Evolutionary conservation across 176 grass and related monocot genomes (phyloP).

Genomic region (Cenchrus fungigraminus): DNA sequence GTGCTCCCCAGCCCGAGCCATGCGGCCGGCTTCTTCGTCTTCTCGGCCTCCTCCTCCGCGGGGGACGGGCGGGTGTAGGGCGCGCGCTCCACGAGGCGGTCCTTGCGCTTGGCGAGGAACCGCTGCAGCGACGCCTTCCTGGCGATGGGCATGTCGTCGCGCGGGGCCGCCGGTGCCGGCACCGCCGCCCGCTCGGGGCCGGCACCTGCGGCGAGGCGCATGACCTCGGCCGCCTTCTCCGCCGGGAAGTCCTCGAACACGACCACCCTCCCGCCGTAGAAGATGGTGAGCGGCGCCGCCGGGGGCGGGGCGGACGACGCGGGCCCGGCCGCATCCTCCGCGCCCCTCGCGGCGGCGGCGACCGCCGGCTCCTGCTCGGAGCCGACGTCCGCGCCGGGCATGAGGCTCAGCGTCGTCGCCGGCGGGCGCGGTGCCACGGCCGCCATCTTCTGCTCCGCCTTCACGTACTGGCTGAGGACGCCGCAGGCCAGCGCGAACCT

Average conservation of each 20-base stretch:
- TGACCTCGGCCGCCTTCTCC: conserved; percentile 66
- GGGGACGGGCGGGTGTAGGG: conserved; percentile 45
- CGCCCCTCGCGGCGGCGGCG: no score
- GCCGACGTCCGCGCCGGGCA: conserved; percentile 67
- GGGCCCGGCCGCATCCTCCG: conserved; percentile 15
- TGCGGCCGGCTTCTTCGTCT: conserved; percentile 3
- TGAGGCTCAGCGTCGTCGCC: conserved; percentile 58
- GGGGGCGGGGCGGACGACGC: not conserved
- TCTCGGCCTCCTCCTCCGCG: not conserved
- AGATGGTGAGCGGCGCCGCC: conserved; percentile 67
- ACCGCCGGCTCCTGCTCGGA: not conserved
- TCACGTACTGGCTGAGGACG: conserved; percentile 86
- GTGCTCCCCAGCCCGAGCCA: conserved; percentile 39
- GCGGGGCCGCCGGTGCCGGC: not conserved
- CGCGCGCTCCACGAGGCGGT: conserved; percentile 52
- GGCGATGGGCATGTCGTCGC: conserved; percentile 76
- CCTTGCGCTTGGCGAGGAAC: conserved; percentile 95
- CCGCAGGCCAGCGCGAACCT: conserved; percentile 82
- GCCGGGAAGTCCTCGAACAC: conserved; percentile 77
- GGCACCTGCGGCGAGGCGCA: conserved; percentile 44
- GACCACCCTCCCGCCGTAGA: conserved; percentile 74
- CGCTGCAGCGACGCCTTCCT: conserved; percentile 83
- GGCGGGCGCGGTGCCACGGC: conserved; percentile 25
- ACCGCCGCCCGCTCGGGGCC: not conserved
- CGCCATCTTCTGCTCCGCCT: conserved; percentile 65